phyloP scores from a whole-genome alignment of 192 early-diverging fungal genomes.

The Gamsiella multidivaricata region DNA sequence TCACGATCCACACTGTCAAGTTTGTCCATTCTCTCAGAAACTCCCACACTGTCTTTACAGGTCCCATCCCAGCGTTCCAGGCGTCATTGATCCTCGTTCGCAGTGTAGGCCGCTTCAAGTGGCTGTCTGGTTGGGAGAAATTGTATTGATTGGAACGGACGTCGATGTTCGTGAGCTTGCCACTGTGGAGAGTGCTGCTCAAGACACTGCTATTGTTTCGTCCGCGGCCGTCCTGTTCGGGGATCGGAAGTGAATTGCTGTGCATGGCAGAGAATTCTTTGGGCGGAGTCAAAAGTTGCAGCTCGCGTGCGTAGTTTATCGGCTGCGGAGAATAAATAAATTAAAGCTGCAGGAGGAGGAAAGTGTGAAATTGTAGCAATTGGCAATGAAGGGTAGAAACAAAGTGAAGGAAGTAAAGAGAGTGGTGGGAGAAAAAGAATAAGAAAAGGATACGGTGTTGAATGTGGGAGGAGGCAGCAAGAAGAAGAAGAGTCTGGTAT shows the following conservation, averaged over 20 bases:
- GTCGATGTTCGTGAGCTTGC: not conserved
- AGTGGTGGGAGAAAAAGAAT: no score
- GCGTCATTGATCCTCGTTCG: not conserved
- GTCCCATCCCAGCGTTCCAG: not conserved
- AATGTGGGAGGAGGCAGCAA: no score
- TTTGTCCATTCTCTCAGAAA: slow-evolving; percentile 43
- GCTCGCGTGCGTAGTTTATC: no score
- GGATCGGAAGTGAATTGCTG: not conserved
- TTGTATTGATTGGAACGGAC: not conserved
- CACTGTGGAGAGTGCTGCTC: not conserved
- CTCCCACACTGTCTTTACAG: slow-evolving; percentile 6
- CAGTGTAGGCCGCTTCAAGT: not conserved
- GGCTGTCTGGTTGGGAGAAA: not conserved
- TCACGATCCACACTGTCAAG: slow-evolving; percentile 61
- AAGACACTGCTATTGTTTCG: not conserved
- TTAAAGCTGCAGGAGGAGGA: no score
- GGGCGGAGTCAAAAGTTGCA: no score
- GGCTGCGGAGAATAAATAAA: no score
- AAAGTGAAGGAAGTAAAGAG: no score
- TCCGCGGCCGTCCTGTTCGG: not conserved
- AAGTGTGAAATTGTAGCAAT: no score
- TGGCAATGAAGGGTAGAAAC: no score
- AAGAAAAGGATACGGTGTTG: no score
- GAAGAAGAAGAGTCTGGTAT: no score
- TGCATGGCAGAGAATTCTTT: no score